A percentile compares a stretch with the other conserved stretches of the same genome.
Evolutionary conservation across 2,329 filamentous ascomycete genomes (phyloP).

Genomic region (Cladophialophora carrionii): DNA sequence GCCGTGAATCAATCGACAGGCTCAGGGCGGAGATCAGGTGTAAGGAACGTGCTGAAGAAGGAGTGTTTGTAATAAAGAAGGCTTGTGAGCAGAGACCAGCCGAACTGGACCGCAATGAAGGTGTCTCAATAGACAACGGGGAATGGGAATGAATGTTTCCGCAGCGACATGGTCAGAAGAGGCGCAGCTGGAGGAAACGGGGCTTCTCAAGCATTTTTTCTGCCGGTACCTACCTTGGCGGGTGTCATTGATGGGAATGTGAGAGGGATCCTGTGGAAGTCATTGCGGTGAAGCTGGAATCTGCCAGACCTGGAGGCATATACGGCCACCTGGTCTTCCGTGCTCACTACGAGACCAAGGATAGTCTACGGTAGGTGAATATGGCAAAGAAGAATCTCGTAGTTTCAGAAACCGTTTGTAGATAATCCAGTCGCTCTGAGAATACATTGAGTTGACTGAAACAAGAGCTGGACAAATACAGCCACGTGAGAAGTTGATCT

Average conservation of each 20-base stretch:
- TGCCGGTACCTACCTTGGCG: conserved; percentile 14
- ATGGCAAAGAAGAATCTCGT: background rate
- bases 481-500: background rate
- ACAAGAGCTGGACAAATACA: background rate
- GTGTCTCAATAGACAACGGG: conserved; percentile 7
- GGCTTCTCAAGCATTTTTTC: conserved; percentile 12
- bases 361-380: conserved; percentile 9
- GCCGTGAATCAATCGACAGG: conserved; percentile 17
- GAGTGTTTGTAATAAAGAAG: conserved; percentile 3
- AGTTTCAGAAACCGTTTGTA: background rate
- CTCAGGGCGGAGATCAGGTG: background rate
- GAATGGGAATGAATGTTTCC: conserved; percentile 12
- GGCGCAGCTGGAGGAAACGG: conserved; percentile 1
- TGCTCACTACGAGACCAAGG: background rate
- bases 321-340: conserved; percentile 1
- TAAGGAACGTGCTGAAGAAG: background rate
- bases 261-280: background rate
- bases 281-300: conserved; percentile 11
- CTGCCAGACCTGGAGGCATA: conserved; percentile 15
- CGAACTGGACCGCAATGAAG: background rate
- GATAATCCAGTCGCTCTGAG: conserved; percentile 11
- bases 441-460: conserved; percentile 11
- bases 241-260: conserved; percentile 6
- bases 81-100: background rate
- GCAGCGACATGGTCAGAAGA: conserved; percentile 3